Conservation (phyloP, 1,139 yeast species). For the Nematodospora anomalae region DNA sequence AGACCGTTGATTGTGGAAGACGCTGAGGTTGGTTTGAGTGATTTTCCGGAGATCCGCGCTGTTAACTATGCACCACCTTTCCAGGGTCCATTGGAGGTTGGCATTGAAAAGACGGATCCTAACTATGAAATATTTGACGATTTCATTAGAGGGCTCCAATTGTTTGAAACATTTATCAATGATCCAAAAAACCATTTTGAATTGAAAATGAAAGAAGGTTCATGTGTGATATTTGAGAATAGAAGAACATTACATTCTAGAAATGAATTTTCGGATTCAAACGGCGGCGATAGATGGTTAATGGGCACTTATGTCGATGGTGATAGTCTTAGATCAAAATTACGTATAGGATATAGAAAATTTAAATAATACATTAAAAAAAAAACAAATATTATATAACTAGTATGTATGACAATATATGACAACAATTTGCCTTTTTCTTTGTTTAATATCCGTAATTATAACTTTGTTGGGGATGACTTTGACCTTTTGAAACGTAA, state of each 20-base stretch:
- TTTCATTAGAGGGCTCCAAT: slow-evolving; percentile 57
- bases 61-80: slow-evolving; percentile 83
- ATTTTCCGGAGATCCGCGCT: slow-evolving; percentile 47
- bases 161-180: slow-evolving; percentile 62
- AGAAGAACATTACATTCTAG: slow-evolving; percentile 74
- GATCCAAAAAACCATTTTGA: slow-evolving; percentile 56
- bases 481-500: slow-evolving; percentile 27
- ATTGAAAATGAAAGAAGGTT: slow-evolving; percentile 58
- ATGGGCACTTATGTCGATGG: slow-evolving; percentile 79
- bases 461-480: slow-evolving; percentile 18
- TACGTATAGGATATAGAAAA: slow-evolving; percentile 34
- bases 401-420: slow-evolving; percentile 1
- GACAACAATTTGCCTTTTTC: not conserved
- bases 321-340: slow-evolving; percentile 67
- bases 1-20: slow-evolving; percentile 70
- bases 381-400: slow-evolving; percentile 5
- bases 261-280: slow-evolving; percentile 51
- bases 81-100: slow-evolving; percentile 75
- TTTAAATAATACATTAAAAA: slow-evolving; percentile 8
- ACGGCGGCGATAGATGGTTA: slow-evolving; percentile 66
- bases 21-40: slow-evolving; percentile 31
- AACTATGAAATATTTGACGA: slow-evolving; percentile 25
- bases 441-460: slow-evolving; percentile 17
- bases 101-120: slow-evolving; percentile 36
- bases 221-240: slow-evolving; percentile 73